Evolutionary conservation across 2,329 filamentous ascomycete genomes (phyloP), one percentile per base, ranked within the genome.

Genomic region (Cytospora piceicola): DNA sequence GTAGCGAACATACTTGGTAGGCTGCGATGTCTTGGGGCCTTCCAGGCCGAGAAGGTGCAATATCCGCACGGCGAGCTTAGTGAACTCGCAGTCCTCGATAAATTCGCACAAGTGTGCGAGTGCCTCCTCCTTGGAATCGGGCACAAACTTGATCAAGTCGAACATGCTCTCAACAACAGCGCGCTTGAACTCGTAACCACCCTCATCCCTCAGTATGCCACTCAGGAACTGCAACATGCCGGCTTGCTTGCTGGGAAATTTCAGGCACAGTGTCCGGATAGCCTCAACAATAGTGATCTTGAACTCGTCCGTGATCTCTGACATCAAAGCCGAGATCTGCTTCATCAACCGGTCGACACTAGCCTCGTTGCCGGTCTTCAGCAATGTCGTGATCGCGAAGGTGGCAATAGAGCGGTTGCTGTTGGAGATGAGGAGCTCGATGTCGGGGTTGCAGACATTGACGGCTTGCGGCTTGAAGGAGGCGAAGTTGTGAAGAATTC

Each of bases 221-320:
- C 94, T 97, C 57, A 99, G 86, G 87, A 99, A 99, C 59, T 92
- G 88, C 61, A 99, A 88, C 94, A 99, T 98, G 69, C 93, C 94
- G 56, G 94, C 94, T 80, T 99, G 95, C 82, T 99, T 99, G 81
- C 88, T 94, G 39, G 95, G 95, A 81, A 99, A 99, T 81, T 99
- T 99, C 72, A 99, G 83, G 77, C 94, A 98, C 51, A 99, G 82
- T 4, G 95, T 98, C 68, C 95, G 91, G 75, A 99, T 97, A 52
- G 95, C 95, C 78, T 99, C 95, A 53, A 99, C 94, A 73, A 99
- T 97, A n/a, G 95, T 99, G 71, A 99, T 97, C 84, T 98, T 99
- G 85, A 99, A 99, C 78, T 99, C 95, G 75, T 99, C 95, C 8
- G 94, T 97, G 71, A 98, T 98, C 79, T 98, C 95, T 5, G 94